These are phyloP conservation scores for Peronospora belbahrii DNA, from an alignment of 352 stramenopile genomes.

Conservation along the genomic window DNA sequence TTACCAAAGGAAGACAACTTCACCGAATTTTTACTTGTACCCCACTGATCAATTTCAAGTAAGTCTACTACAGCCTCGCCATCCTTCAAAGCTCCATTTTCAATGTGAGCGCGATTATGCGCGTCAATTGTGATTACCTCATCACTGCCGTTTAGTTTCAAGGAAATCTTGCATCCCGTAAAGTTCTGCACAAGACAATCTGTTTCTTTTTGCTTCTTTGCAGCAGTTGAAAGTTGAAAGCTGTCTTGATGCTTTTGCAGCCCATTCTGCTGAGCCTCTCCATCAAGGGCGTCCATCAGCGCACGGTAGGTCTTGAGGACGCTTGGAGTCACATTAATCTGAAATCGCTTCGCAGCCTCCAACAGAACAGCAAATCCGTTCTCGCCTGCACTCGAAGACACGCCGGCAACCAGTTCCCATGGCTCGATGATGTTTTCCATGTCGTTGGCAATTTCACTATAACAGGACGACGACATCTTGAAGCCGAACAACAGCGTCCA, in stretches of 20 bases:
- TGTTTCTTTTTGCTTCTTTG: slow-evolving; percentile 30
- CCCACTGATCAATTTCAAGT: slow-evolving; percentile 59
- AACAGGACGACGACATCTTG: slow-evolving; percentile 62
- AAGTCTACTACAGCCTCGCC: slow-evolving; percentile 35
- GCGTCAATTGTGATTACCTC: slow-evolving; percentile 34
- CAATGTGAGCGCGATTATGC: slow-evolving; percentile 42
- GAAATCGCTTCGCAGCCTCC: slow-evolving; percentile 60
- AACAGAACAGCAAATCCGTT: slow-evolving; percentile 57
- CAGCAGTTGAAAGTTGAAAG: slow-evolving; percentile 30
- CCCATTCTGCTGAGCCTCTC: slow-evolving; percentile 49
- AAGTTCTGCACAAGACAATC: slow-evolving; percentile 70
- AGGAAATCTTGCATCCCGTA: slow-evolving; percentile 47
- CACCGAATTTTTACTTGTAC: slow-evolving; percentile 26
- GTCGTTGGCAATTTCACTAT: slow-evolving; percentile 52
- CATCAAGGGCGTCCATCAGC: slow-evolving; percentile 69
- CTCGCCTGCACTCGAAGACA: slow-evolving; percentile 45
- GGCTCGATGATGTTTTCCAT: slow-evolving; percentile 74
- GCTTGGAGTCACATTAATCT: slow-evolving; percentile 68
- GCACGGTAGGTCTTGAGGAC: slow-evolving; percentile 70
- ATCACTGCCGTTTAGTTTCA: slow-evolving; percentile 45
- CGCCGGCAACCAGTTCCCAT: slow-evolving; percentile 50
- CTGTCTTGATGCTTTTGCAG: slow-evolving; percentile 61
- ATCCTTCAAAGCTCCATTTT: slow-evolving; percentile 32
- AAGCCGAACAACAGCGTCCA: slow-evolving; percentile 60
- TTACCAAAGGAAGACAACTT: slow-evolving; percentile 52